Evolutionary conservation across 1,139 yeast genomes (phyloP).

Genomic region (Nakaseomyces nivariensis): DNA sequence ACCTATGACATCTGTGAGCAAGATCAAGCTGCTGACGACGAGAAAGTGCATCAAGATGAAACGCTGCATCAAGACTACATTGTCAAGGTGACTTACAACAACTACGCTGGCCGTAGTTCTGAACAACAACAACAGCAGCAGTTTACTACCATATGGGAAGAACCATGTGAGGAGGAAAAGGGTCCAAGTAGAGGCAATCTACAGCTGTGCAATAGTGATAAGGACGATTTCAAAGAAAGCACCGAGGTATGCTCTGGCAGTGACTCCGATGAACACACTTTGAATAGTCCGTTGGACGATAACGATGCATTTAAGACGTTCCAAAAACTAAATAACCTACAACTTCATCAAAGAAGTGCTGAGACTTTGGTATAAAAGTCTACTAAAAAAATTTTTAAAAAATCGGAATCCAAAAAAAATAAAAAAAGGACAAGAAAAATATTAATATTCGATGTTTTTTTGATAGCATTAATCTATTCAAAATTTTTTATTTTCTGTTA

Average conservation of each 20-base stretch:
- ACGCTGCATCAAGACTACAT: background rate
- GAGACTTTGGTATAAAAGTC: background rate
- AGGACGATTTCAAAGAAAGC: slow-evolving; percentile 1
- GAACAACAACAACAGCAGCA: background rate
- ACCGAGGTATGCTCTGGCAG: slow-evolving; percentile 2
- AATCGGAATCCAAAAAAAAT: no score
- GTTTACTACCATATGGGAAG: background rate
- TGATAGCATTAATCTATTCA: no score
- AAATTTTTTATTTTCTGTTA: no score
- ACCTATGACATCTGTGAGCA: slow-evolving; percentile 4
- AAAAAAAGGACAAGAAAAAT: no score
- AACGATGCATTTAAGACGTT: background rate
- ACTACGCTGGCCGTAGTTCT: background rate
- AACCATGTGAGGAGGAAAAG: background rate
- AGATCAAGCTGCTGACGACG: background rate
- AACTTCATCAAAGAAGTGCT: background rate
- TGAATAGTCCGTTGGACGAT: slow-evolving; percentile 1
- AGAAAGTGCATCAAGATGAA: background rate
- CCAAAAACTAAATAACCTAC: background rate
- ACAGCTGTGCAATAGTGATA: background rate
- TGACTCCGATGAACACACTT: slow-evolving; percentile 1
- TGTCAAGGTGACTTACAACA: background rate
- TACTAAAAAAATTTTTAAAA: background rate
- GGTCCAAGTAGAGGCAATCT: background rate
- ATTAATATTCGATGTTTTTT: no score